phyloP scores from a whole-genome alignment of 192 early-diverging fungal genomes.

The Allomyces javanicus region DNA sequence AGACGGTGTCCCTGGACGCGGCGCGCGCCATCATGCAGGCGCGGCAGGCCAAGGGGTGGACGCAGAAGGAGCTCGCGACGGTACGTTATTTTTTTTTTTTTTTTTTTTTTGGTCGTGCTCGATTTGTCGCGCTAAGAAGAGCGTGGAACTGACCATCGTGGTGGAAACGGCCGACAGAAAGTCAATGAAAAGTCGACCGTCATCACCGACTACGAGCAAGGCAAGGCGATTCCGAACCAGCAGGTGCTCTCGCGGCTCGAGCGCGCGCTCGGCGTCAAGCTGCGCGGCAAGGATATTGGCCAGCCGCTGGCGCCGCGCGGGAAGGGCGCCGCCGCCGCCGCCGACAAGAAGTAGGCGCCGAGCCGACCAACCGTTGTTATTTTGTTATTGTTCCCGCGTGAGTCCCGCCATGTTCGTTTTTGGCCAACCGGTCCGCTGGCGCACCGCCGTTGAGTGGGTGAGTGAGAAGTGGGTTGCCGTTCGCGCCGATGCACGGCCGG shows the following conservation, averaged over 20 bases:
- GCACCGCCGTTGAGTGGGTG: too few species aligned
- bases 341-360: not conserved
- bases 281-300: slow-evolving; percentile 60
- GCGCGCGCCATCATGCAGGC: slow-evolving; percentile 69
- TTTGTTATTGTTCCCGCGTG: too few species aligned
- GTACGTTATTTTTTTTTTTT: too few species aligned
- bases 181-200: slow-evolving; percentile 87
- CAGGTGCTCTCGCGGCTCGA: slow-evolving; percentile 79
- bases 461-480: not conserved
- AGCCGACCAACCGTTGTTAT: too few species aligned
- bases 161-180: slow-evolving; percentile 6
- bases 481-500: not conserved
- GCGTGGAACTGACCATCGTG: slow-evolving; percentile 3
- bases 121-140: not conserved
- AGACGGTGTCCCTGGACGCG: slow-evolving; percentile 45
- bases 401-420: too few species aligned
- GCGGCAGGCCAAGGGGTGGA: slow-evolving; percentile 48
- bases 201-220: slow-evolving; percentile 77
- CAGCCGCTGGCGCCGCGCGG: slow-evolving; percentile 18
- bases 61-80: slow-evolving; percentile 74
- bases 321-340: not conserved
- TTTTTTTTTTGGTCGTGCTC: too few species aligned
- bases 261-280: slow-evolving; percentile 66
- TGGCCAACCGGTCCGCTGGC: too few species aligned
- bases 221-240: slow-evolving; percentile 72